These are phyloP conservation scores for Ascosphaera pollenicola DNA, from an alignment of 2,329 filamentous ascomycete species.

Conservation along the genomic window DNA sequence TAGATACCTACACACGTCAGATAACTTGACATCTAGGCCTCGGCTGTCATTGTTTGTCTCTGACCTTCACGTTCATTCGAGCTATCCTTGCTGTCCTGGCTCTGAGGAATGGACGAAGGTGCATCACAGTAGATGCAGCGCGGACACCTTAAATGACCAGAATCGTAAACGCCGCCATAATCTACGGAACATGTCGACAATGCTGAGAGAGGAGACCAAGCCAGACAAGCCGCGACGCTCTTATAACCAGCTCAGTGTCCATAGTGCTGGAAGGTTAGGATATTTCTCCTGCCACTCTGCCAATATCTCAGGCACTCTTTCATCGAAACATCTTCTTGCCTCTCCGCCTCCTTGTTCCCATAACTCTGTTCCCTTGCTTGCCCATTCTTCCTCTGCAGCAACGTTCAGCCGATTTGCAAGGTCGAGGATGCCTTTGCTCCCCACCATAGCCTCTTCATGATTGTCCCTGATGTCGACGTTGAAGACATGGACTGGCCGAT, in stretches of 20 bases:
- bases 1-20: no score
- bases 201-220: no score
- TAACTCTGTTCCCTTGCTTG: conserved; percentile 35
- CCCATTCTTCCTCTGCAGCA: conserved; percentile 55
- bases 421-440: conserved; percentile 79
- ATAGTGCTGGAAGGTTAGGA: conserved; percentile 75
- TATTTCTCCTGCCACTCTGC: conserved; percentile 87
- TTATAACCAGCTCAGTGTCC: conserved; percentile 91
- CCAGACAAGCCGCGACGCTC: no score
- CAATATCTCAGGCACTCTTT: conserved; percentile 76
- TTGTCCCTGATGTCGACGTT: conserved; percentile 98
- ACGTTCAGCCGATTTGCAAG: conserved; percentile 68
- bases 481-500: conserved; percentile 88
- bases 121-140: no score
- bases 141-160: no score
- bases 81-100: no score
- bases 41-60: no score
- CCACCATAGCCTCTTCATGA: conserved; percentile 83
- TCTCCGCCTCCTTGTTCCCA: conserved; percentile 50
- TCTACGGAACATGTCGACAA: no score
- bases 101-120: no score
- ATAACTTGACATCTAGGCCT: no score
- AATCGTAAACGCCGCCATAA: no score
- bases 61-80: no score
- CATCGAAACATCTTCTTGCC: conserved; percentile 62